Conservation (phyloP, 352 stramenopile species). For the Pythium utonaiense region DNA sequence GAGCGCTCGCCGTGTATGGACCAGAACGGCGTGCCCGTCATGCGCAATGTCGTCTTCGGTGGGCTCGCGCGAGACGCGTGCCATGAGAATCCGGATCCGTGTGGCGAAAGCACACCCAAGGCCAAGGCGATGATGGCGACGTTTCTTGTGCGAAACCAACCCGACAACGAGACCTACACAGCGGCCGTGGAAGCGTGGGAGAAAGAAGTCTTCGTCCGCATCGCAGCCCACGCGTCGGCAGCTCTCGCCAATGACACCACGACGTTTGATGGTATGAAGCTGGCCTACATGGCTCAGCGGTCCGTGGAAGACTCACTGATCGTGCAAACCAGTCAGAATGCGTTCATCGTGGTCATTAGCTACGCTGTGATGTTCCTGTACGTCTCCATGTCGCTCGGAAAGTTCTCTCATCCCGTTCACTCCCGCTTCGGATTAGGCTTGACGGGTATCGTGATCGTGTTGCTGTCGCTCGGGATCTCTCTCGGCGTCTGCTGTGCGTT, state of each 20-base stretch:
- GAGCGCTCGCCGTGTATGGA: constrained; percentile 80
- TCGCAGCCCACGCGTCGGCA: constrained; percentile 19
- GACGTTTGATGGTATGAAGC: constrained; percentile 48
- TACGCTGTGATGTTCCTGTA: constrained; percentile 92
- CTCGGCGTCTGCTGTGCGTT: constrained; percentile 66
- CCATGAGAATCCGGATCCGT: constrained; percentile 80
- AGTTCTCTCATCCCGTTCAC: constrained; percentile 54
- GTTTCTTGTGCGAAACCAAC: constrained; percentile 81
- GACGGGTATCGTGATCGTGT: constrained; percentile 83
- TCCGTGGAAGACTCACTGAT: constrained; percentile 80
- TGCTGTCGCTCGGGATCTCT: constrained; percentile 68
- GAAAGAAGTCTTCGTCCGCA: constrained; percentile 63
- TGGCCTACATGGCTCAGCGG: constrained; percentile 85
- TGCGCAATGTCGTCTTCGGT: constrained; percentile 87
- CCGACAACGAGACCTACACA: constrained; percentile 74
- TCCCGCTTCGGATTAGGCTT: constrained; percentile 81
- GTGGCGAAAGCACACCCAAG: constrained; percentile 67
- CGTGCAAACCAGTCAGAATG: constrained; percentile 86
- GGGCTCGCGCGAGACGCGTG: constrained; percentile 57
- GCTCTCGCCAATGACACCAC: constrained; percentile 5
- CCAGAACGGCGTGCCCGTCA: constrained; percentile 86
- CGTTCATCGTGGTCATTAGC: constrained; percentile 83
- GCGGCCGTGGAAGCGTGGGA: constrained; percentile 76
- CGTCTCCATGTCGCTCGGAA: constrained; percentile 81
- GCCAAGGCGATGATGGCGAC: constrained; percentile 84